Evolutionary conservation across 2,329 filamentous ascomycete species (phyloP).

Genomic region (Epichloe festucae): DNA sequence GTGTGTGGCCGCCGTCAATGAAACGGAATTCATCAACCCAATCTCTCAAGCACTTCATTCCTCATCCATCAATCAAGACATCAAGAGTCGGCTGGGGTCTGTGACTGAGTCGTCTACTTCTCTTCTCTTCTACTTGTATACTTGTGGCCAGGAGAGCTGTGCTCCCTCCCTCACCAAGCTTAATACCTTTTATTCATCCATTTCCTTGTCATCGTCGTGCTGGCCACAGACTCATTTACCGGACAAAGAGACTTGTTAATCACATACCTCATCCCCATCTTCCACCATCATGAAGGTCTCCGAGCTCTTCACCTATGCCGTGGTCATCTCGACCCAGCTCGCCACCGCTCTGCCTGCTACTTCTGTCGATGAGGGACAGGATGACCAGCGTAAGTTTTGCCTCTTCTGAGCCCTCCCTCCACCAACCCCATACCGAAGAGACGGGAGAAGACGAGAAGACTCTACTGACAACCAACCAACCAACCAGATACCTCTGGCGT

Average conservation of each 20-base stretch:
- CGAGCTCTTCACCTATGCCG: conserved; percentile 1
- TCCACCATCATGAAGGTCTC: conserved; percentile 2
- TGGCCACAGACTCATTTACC: no score
- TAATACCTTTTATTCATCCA: not conserved
- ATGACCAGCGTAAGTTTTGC: not conserved
- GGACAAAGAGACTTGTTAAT: no score
- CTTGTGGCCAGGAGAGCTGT: not conserved
- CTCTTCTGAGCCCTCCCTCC: not conserved
- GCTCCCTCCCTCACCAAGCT: not conserved
- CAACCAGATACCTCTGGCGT: not conserved
- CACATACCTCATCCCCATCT: no score
- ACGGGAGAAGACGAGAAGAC: no score
- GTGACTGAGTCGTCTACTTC: not conserved
- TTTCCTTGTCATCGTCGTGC: not conserved
- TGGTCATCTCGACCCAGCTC: conserved; percentile 1
- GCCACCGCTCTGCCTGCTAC: not conserved
- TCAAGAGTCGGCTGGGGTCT: not conserved
- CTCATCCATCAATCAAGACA: not conserved
- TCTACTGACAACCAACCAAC: not conserved
- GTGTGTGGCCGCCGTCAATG: no score
- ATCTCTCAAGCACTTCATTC: not conserved
- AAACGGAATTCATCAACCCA: no score
- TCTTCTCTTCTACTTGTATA: not conserved
- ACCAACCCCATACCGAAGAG: no score
- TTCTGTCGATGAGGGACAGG: not conserved